phyloP scores from a whole-genome alignment of 2,329 filamentous ascomycete species.

The Amauroascus verrucosus region DNA sequence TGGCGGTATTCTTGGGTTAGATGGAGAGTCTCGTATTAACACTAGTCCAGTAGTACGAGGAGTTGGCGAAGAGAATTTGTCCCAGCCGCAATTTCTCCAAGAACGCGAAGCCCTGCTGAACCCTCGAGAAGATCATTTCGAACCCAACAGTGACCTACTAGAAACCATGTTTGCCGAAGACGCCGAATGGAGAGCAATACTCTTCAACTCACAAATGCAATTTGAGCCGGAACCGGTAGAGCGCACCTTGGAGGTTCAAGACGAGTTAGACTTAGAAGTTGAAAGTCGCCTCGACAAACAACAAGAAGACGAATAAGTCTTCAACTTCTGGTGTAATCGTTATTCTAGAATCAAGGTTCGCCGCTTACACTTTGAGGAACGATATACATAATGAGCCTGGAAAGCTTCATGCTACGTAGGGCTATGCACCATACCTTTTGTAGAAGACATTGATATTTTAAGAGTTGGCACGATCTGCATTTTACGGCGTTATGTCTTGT shows the following conservation, averaged over 20 bases:
- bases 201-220: neutral
- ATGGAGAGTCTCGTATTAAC: constrained; percentile 18
- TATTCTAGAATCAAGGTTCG: neutral
- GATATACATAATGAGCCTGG: neutral
- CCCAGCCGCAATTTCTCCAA: neutral
- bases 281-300: constrained; percentile 2
- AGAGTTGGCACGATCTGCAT: neutral
- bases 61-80: neutral
- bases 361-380: neutral
- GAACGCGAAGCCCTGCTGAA: neutral
- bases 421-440: constrained; percentile 3
- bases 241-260: constrained; percentile 6
- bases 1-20: constrained; percentile 27
- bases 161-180: constrained; percentile 13
- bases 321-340: neutral
- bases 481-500: neutral
- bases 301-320: neutral
- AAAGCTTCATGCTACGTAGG: neutral
- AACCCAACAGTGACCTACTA: constrained; percentile 7
- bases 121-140: constrained; percentile 3
- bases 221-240: neutral
- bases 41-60: neutral
- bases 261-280: constrained; percentile 12
- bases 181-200: constrained; percentile 5
- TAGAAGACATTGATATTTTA: neutral